A percentile compares a stretch with the other conserved stretches of the same genome.
These are phyloP conservation scores for Ascochyta clinopodiicola DNA, from an alignment of 2,329 filamentous ascomycete genomes.

Conservation along the genomic window DNA sequence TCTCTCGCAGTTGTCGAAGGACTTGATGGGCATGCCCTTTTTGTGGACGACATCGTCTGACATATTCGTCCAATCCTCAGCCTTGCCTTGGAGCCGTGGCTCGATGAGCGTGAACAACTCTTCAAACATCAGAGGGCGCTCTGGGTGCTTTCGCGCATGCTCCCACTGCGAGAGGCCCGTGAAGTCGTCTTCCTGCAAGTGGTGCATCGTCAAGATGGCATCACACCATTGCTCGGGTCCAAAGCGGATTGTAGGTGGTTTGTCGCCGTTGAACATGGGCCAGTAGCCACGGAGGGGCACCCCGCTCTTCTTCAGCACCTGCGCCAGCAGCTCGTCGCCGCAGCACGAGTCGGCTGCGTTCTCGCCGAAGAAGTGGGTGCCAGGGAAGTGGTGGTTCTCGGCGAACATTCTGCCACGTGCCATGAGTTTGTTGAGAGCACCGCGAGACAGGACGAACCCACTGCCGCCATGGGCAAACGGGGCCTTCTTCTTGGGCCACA, in stretches of 20 bases:
- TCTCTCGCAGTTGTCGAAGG: constrained; percentile 36
- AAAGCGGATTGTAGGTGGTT: constrained; percentile 48
- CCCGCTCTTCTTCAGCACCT: constrained; percentile 47
- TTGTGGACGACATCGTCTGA: constrained; percentile 37
- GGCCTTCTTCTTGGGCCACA: constrained; percentile 43
- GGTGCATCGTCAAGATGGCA: constrained; percentile 51
- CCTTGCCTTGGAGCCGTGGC: constrained; percentile 29
- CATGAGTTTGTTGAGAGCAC: constrained; percentile 56
- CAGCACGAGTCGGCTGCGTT: constrained; percentile 45
- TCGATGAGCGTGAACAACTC: constrained; percentile 43
- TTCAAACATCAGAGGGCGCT: constrained; percentile 41
- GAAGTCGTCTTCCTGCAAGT: constrained; percentile 40
- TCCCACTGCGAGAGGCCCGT: constrained; percentile 39
- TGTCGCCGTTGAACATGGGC: constrained; percentile 56
- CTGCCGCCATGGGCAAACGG: constrained; percentile 54
- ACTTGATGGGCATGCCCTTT: constrained; percentile 28
- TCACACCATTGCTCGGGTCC: constrained; percentile 52
- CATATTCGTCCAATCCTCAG: constrained; percentile 45
- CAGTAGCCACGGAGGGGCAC: constrained; percentile 48
- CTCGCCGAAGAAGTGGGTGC: constrained; percentile 47
- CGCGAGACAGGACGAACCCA: constrained; percentile 54
- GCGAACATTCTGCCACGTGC: constrained; percentile 48
- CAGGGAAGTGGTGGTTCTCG: constrained; percentile 40
- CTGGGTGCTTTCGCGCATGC: constrained; percentile 26
- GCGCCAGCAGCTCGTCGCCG: constrained; percentile 48